These are phyloP conservation scores for Penstemon newberryi DNA, from an alignment of 257 asterid genomes.

Conservation along the genomic window DNA sequence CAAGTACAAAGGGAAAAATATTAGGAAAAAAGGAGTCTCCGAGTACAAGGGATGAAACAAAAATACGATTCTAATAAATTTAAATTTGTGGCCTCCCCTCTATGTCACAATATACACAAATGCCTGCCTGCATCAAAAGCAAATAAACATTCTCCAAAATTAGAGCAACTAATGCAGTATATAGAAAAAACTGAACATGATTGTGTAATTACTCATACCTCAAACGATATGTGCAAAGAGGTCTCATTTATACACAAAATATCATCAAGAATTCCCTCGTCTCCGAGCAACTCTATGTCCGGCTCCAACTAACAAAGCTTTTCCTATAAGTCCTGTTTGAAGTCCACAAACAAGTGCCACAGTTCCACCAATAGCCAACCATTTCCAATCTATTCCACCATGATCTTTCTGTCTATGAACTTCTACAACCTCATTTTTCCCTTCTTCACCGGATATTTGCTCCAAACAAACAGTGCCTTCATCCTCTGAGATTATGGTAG, in stretches of 20 bases:
- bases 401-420: conserved; percentile 23
- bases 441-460: conserved; percentile 36
- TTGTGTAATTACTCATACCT: conserved; percentile 6
- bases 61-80: too few relatives aligned
- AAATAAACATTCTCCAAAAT: conserved; percentile 5
- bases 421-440: conserved; percentile 29
- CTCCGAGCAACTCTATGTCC: conserved; percentile 65
- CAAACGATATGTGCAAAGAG: background rate
- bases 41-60: too few relatives aligned
- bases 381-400: conserved; percentile 59
- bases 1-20: background rate
- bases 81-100: background rate
- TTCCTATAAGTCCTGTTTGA: conserved; percentile 66
- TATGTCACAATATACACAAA: background rate
- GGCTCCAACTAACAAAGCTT: conserved; percentile 64
- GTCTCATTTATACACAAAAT: background rate
- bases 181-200: background rate
- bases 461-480: conserved; percentile 35
- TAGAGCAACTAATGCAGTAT: background rate
- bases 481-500: conserved; percentile 35
- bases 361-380: conserved; percentile 72
- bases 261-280: conserved; percentile 37
- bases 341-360: conserved; percentile 70
- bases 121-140: conserved; percentile 17
- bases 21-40: conserved; percentile 5